Evolutionary conservation across 768 basidiomycete genomes (phyloP), one percentile per base, ranked within the genome.

Genomic region (Leccinellum albellum): DNA sequence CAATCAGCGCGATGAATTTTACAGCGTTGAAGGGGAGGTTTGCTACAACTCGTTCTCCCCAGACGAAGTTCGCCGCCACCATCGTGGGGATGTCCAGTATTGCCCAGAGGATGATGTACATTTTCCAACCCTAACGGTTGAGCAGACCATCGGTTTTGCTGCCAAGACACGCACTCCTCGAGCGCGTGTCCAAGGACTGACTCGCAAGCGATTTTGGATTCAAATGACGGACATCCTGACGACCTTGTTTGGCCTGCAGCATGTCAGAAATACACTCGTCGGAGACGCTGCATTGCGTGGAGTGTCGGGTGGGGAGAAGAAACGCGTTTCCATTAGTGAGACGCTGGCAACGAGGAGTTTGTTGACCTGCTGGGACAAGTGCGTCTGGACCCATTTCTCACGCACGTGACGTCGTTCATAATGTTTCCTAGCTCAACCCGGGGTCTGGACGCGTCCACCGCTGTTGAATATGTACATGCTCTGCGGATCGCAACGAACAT

Each of bases 51-150:
- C 89, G 1, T 79, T 95, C 57, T 73, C 84, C 0, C 82, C 88
- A 2, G 72, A 81, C 1, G 79, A 91, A 54, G 79, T 95, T 53
- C 62, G 68, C 56, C 79, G 82, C 57, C 80, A 80, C 51, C 88
- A 84, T 68, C 86, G 87, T 3, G 94, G 93, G 15, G 91, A 91
- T 65, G 85, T 91, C 2, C 82, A 83, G 54, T 93, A 91, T 67
- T 87, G 82, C 58, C 88, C 89, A 0, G 91, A 91, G 74, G 91
- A 93, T 63, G 91, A 95, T 66, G 76, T 89, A 1, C 91, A 93
- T 67, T 89, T 94, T 62, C 88, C 92, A 6, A 89, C 88, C 10
- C 78, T 96, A 26, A 90, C 88, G 6, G 90, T 93, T 29, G 79
- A 82, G 49, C 80, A 92, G 66, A 92, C 91, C 0, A 76, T 97